A percentile compares a stretch with the other conserved stretches of the same genome.
Evolutionary conservation across 345 rosid genomes (phyloP).

Genomic region (Cochlearia excelsa): DNA sequence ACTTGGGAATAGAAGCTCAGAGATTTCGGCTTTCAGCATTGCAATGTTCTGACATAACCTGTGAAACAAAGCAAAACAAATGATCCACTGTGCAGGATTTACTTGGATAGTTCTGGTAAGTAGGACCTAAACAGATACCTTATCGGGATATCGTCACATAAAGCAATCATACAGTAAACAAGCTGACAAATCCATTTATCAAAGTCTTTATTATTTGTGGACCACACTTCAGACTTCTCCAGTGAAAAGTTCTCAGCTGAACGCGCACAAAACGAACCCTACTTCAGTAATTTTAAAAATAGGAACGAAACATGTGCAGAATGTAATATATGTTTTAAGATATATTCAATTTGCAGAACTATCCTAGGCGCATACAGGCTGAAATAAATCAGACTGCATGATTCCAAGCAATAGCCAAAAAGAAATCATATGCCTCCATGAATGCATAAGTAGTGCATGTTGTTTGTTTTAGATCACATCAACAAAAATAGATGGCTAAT

Average conservation of each 20-base stretch:
- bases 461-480: slow-evolving; percentile 16
- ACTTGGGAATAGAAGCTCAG: slow-evolving; percentile 81
- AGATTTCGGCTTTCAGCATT: slow-evolving; percentile 74
- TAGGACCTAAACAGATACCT: slow-evolving; percentile 46
- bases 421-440: slow-evolving; percentile 9
- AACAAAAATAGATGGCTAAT: slow-evolving; percentile 9
- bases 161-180: slow-evolving; percentile 65
- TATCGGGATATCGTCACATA: slow-evolving; percentile 68
- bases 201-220: slow-evolving; percentile 65
- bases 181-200: slow-evolving; percentile 90
- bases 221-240: slow-evolving; percentile 72
- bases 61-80: slow-evolving; percentile 32
- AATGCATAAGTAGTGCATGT: slow-evolving; percentile 14
- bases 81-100: slow-evolving; percentile 1
- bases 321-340: neutral
- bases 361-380: slow-evolving; percentile 9
- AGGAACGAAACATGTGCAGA: slow-evolving; percentile 6
- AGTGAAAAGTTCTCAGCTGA: slow-evolving; percentile 59
- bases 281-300: slow-evolving; percentile 5
- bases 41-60: slow-evolving; percentile 90
- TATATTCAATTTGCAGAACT: slow-evolving; percentile 11
- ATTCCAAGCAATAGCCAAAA: slow-evolving; percentile 9
- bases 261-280: slow-evolving; percentile 29
- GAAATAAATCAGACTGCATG: slow-evolving; percentile 13
- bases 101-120: slow-evolving; percentile 15